Base-by-base conservation (phyloP, 2,329 filamentous ascomycete genomes). In the Fusarium goolgardi region DNA sequence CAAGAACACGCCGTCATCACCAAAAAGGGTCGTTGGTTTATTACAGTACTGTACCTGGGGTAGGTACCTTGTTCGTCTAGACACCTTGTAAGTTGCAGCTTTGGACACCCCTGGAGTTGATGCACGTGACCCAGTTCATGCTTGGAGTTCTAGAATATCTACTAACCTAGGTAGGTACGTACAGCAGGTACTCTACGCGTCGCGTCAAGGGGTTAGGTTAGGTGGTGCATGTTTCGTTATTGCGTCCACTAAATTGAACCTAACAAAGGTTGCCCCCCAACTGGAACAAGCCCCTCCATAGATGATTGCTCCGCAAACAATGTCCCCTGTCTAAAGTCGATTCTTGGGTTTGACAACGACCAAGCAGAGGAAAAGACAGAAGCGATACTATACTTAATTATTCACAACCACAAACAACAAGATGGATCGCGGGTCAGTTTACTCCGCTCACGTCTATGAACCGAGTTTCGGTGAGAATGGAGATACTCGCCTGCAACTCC, bases 401-500 rank as follows among this genome's bases (percentile, higher is more conserved):
- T 51, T 40, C 35, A 64, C 20, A 58, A 37, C 41, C 68, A 66
- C 64, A 41, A 18, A 47, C 12, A 12, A 35, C 43, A 54, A 34
- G 34, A 96, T 97, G 93, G 95, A 99, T 85, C 88, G 90, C 75
- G 91, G 93, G 82, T 94, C 93, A 66, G 89, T 94, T 51, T 97
- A 94, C 80, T 91, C 94, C 6, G 85, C 95, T 72, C 94, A 91
- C 75, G 90, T 97, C 65, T 93, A 93, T 73, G 88, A 88, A 71
- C 85, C 89, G 59, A 88, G 86, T 70, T 86, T 86, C 66, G 87
- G 88, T 73, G 86, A 89, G 40, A 86, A 83, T 62, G 87, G 90
- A 70, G 91, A 94, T 75, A 90, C 87, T 59, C 86, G 90, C 60
- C 84, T 88, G 27, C 88, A 93, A 75, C 84, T 94, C 50, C 93